Conservation (phyloP, 1,284 basidiomycete genomes). For the Quambalaria eucalypti region DNA sequence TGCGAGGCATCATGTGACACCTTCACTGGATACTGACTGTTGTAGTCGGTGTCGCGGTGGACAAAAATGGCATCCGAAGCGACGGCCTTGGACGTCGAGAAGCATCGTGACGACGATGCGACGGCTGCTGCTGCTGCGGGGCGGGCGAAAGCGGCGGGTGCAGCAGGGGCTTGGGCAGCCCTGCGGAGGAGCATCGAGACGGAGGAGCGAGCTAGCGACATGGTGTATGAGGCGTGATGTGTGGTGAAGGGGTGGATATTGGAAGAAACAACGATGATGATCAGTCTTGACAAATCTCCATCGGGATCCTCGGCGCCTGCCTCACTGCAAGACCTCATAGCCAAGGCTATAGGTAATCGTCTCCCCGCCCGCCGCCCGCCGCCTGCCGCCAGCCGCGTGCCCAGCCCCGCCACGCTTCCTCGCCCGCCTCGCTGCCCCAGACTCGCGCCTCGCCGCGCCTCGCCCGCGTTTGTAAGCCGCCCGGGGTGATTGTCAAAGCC, state of each 20-base stretch:
- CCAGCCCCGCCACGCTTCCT: not conserved
- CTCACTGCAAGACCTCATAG: too few relatives aligned
- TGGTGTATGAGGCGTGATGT: not conserved
- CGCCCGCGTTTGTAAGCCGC: too few relatives aligned
- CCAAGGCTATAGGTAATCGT: too few relatives aligned
- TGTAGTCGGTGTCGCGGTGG: conserved; percentile 85
- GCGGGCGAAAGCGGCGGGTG: not conserved
- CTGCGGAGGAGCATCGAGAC: not conserved
- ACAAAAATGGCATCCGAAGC: conserved; percentile 43
- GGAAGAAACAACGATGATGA: not conserved
- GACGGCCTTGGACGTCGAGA: not conserved
- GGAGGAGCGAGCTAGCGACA: not conserved
- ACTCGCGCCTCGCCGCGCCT: too few relatives aligned
- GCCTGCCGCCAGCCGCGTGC: not conserved
- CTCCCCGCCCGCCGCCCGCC: too few relatives aligned
- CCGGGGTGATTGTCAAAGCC: too few relatives aligned
- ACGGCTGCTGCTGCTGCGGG: not conserved
- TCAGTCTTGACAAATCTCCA: not conserved
- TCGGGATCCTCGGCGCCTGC: not conserved
- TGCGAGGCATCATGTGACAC: not conserved
- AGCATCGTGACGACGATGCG: not conserved
- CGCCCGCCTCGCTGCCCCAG: not conserved
- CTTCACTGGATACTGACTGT: conserved; percentile 48
- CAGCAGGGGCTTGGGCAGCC: not conserved
- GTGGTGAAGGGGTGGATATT: not conserved